Evolutionary conservation across 2,329 filamentous ascomycete species (phyloP).

Genomic region (Didymella keratinophila): DNA sequence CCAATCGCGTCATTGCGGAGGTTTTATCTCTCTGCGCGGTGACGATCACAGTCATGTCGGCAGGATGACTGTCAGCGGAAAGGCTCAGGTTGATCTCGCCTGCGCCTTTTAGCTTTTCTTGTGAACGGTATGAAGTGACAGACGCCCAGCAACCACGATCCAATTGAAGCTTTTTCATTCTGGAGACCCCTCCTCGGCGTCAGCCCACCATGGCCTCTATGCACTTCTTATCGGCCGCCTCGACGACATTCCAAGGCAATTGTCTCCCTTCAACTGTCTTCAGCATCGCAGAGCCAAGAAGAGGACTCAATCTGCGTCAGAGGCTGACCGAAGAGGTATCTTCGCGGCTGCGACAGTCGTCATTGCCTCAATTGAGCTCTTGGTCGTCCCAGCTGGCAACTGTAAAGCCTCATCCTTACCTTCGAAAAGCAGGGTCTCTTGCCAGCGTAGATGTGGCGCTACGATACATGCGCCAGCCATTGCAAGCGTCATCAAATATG

Average conservation of each 20-base stretch:
- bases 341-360: background rate
- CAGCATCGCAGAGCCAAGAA: background rate
- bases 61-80: conserved; percentile 13
- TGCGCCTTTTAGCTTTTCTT: conserved; percentile 5
- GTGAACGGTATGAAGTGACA: conserved; percentile 17
- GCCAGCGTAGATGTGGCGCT: conserved; percentile 5
- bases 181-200: conserved; percentile 7
- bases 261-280: background rate
- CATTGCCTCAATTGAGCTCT: conserved; percentile 1
- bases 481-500: conserved; percentile 22
- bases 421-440: conserved; percentile 9
- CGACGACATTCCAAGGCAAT: background rate
- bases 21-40: conserved; percentile 14
- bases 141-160: conserved; percentile 7
- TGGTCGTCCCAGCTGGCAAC: conserved; percentile 3
- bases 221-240: conserved; percentile 13
- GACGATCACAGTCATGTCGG: conserved; percentile 22
- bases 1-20: conserved; percentile 26
- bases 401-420: conserved; percentile 5
- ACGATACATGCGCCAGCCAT: conserved; percentile 8
- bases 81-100: conserved; percentile 10
- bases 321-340: background rate
- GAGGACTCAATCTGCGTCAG: conserved; percentile 1
- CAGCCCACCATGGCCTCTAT: conserved; percentile 14
- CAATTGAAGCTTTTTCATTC: conserved; percentile 16